Base-by-base conservation (phyloP, 2,329 filamentous ascomycete species). In the Furcasterigmium sp. region DNA sequence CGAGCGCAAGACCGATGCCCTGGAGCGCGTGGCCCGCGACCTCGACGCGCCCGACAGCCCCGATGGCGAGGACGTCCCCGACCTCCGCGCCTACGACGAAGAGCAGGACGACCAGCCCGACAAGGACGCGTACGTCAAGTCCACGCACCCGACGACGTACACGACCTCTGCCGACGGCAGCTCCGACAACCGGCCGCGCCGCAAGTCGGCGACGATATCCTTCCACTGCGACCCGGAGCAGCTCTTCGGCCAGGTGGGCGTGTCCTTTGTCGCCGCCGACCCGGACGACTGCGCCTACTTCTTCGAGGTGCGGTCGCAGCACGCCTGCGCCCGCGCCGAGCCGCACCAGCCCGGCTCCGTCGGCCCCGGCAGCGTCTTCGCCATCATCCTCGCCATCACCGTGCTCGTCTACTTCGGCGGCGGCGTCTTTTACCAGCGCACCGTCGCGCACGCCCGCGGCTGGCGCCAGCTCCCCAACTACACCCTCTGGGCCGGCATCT, bases 391-490 rank as follows among this genome's bases (percentile, higher is more conserved):
- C 52, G 70, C 75, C 46, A 76, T 82, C 46, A 87, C 91, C 9
- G 75, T 96, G 29, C 68, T 91, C 9, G 93, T 93, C 18, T 98
- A 98, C 65, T 72, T 95, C 43, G 77, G 94, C 29, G 93, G 93
- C 53, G 93, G 93, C 57, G 86, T 95, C 54, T 90, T 95, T 50
- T 98, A 97, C 71, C 91, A 96, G 65, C 82, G 93, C 46, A 94
- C 89, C 25, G 91, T 98, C 45, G 85, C 91, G 66, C 88, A 98
- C 62, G 90, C 95, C 55, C 78, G 93, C 49, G 93, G 93, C 38
- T 97, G 91, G 93, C 81, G 87, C 53, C 93, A 98, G 64, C 70
- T 96, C 53, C 93, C 93, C 42, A 97, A 98, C 68, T 96, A 93
- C 69, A 82, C 80, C 54, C 78, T 96, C 53, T 98, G 93, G 93